Base-by-base conservation (phyloP, 306 rosid genomes). In the Astragalus membranaceus region DNA sequence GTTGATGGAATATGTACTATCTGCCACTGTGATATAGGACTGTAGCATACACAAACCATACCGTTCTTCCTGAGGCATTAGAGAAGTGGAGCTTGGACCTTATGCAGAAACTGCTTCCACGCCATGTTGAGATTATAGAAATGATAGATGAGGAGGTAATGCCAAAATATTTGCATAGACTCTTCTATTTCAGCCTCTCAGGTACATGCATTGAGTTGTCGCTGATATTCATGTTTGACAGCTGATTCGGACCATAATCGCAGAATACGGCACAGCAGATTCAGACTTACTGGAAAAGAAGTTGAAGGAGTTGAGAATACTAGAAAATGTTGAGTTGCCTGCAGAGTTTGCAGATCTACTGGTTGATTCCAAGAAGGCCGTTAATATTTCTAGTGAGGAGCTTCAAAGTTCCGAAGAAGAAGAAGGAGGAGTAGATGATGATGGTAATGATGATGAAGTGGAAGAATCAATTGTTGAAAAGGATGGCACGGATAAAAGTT, bases 11-110 rank as follows among this genome's bases (percentile, higher is more conserved):
- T 77, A 43, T 56, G 52, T 48, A 55, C 58, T 35, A 67, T 62
- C 63, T 82, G 69, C 77, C 71, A 26, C 37, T 29, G 63, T 64
- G 78, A 72, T 73, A 75, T 47, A 94, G 99, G 81, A 84, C 96
- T 79, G 97, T 94, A 46, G 99, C 99, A 69, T 94, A 94, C 82
- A 91, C 99, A 67, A 94, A 94, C 78, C 99, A 94, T 57, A 94
- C 99, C 33, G 97, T 94, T 81, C 92, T 94, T 64, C 99, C 99
- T 0, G 99, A 94, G 86, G 99, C 99, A 77, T 81, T 94, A 82
- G 99, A 94, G 86, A 94, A 94, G 77, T 94, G 97, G 99, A 94
- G 92, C 81, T 74, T 89, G 23, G 96, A 87, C 55, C 97, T 94
- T 53, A 84, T 94, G 96, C 84, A 88, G 85, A 82, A 82, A 77